Evolutionary conservation across 2,329 filamentous ascomycete species (phyloP), one percentile per base, ranked within the genome.

Genomic region (Ophiobolus disseminans): DNA sequence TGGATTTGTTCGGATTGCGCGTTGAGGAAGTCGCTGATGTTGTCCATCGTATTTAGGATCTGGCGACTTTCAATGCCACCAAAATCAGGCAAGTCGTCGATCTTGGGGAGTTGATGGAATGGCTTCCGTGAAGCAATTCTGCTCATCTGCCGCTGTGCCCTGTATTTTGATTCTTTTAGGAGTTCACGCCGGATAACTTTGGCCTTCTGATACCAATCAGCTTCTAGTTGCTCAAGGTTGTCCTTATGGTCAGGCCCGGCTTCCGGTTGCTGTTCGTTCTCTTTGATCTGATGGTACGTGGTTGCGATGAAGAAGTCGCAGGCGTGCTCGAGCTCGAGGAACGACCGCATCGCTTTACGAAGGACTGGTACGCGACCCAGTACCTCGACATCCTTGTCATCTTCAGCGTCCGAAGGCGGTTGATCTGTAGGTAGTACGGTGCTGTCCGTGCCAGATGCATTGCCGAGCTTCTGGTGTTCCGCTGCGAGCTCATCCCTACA

Each of bases 241-340:
- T 80, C 75, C 62, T 86, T 91, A 13, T 87, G 82, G 1, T 86
- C 84, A 0, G 89, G 90, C 4, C 85, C 84, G 1, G 86, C 84
- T 17, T 76, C 67, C 0, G 86, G 91, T 60, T 87, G 75, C 1
- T 82, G 78, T 35, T 82, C 71, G 46, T 92, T 84, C 0, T 84
- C 83, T 65, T 92, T 94, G 53, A 95, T 88, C 65, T 96, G 90
- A 65, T 86, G 97, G 58, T 87, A 86, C 0, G 86, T 88, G 59
- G 91, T 96, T 11, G 87, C 91, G 20, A 87, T 87, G 66, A 95
- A 96, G 74, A 97, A 97, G 1, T 85, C 80, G 22, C 88, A 90
- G 57, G 87, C 86, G 68, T 97, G 93, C 52, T 93, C 82, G 34
- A 95, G 73, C 66, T 96, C 91, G 14, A 96, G 77, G 2, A 89